Base-by-base conservation (phyloP, 345 rosid species). In the Euclidium syriacum region DNA sequence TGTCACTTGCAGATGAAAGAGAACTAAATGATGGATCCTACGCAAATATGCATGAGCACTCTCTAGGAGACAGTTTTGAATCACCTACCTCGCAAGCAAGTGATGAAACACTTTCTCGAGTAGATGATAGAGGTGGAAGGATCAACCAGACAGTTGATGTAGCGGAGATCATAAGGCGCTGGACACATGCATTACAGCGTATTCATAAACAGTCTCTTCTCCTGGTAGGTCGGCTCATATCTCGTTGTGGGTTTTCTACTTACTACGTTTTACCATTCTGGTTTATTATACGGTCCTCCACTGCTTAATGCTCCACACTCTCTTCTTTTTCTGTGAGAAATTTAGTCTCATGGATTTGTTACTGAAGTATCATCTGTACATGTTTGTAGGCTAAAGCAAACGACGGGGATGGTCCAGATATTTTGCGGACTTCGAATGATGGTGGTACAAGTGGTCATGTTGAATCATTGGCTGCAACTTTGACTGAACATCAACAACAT, bases 101-200 rank as follows among this genome's bases (percentile, higher is more conserved):
- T 78, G 97, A 84, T 22, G 97, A 87, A 38, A 63, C 79, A 52
- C 78, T 72, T 75, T 78, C 89, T 64, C 78, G 81, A 67, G 74
- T 78, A 52, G 99, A 94, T 75, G 97, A 94, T 64, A 87, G 95
- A 79, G 74, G 88, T 71, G 97, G 95, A 73, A 84, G 91, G 77
- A 72, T 69, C 58, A 90, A 84, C 58, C 97, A 86, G 42, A 81
- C 97, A 25, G 95, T 90, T 73, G 99, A 94, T 78, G 91, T 94
- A 14, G 97, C 97, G 4, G 99, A 94, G 78, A 79, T 94, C 72
- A 90, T 94, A 53, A 82, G 99, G 75, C 92, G 99, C 52, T 94
- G 99, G 97, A 94, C 97, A 0, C 99, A 94, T 75, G 99, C 99
- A 18, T 80, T 94, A 69, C 99, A 90, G 67, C 95, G 97, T 69